Percentiles rank a stretch among this genome's conserved stretches.
Conservation (phyloP, 2,329 filamentous ascomycete genomes). For the Juglanconis sp. region DNA sequence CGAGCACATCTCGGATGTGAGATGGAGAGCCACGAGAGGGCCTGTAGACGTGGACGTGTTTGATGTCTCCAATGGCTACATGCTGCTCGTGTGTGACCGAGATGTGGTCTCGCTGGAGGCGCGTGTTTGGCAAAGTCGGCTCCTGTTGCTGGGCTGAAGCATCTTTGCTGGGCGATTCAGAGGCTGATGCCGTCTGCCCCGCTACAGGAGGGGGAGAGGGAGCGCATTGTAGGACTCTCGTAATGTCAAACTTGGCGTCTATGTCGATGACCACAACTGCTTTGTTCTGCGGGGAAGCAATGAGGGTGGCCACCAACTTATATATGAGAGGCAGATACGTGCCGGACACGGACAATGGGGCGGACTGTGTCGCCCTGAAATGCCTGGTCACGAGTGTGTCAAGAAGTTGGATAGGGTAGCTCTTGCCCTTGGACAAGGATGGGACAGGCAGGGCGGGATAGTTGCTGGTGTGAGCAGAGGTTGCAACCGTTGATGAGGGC, state of each 20-base stretch:
- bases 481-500: constrained; percentile 1
- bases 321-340: constrained; percentile 55
- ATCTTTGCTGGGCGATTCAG: background rate
- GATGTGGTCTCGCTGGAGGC: background rate
- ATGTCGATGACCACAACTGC: constrained; percentile 54
- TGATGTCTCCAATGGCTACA: constrained; percentile 34
- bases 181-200: background rate
- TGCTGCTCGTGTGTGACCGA: background rate
- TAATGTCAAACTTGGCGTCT: constrained; percentile 53
- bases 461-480: constrained; percentile 17
- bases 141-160: background rate
- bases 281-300: constrained; percentile 45
- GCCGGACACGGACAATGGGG: constrained; percentile 49
- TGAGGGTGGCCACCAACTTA: constrained; percentile 48
- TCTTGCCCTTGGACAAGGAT: constrained; percentile 13
- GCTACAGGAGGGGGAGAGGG: constrained; percentile 6
- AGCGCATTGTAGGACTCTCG: constrained; percentile 36
- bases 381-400: constrained; percentile 45
- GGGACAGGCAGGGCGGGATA: background rate
- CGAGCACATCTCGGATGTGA: constrained; percentile 31
- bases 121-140: background rate
- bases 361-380: constrained; percentile 45
- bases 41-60: constrained; percentile 50
- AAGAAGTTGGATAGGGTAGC: constrained; percentile 42
- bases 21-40: constrained; percentile 30